Evolutionary conservation across 345 rosid species (phyloP).

Genomic region (Hirschfeldia incana): DNA sequence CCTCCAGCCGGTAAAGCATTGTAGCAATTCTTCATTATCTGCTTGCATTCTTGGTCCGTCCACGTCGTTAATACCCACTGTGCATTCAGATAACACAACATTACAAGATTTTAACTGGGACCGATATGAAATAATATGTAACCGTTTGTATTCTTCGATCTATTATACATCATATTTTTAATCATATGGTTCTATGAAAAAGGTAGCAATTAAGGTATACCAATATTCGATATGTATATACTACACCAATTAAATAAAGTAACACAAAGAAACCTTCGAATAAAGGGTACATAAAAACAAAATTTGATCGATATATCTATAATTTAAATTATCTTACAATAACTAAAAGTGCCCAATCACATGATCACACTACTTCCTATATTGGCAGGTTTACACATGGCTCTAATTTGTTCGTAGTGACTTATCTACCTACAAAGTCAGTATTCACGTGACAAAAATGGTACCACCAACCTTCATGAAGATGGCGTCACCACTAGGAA

Average conservation of each 20-base stretch:
- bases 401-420: not conserved
- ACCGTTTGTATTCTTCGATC: not conserved
- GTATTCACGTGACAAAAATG: constrained; percentile 21
- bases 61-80: constrained; percentile 87
- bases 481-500: constrained; percentile 66
- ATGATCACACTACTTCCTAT: not conserved
- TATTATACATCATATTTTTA: not conserved
- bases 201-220: not conserved
- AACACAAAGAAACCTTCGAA: not conserved
- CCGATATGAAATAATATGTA: not conserved
- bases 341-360: not conserved
- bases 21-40: constrained; percentile 77
- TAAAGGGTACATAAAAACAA: not conserved
- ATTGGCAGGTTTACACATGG: not conserved
- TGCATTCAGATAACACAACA: constrained; percentile 2
- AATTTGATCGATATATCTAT: not conserved
- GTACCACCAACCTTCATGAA: constrained; percentile 66
- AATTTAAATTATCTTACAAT: not conserved
- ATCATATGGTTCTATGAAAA: not conserved
- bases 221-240: not conserved
- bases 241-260: not conserved
- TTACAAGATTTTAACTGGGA: not conserved
- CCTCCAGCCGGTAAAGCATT: constrained; percentile 78
- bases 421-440: not conserved
- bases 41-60: constrained; percentile 80